Percentiles rank a stretch among this genome's conserved stretches.
Evolutionary conservation across 1,139 yeast genomes (phyloP).

Genomic region (Pichia sp.): DNA sequence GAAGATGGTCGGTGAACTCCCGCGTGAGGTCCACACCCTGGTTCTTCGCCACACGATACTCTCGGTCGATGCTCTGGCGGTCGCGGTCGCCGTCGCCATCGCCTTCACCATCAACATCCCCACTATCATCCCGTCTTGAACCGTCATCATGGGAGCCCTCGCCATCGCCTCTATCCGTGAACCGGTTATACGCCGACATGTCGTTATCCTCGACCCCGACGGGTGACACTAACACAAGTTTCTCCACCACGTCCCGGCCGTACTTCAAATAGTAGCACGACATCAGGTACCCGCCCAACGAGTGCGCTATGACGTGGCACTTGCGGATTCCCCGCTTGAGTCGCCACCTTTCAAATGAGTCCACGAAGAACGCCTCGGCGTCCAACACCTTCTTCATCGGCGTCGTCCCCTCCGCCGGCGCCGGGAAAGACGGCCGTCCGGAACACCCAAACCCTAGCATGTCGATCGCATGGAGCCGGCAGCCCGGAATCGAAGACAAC

Average conservation of each 20-base stretch:
- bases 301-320: slow-evolving; percentile 80
- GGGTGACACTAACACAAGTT: slow-evolving; percentile 75
- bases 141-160: not conserved
- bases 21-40: slow-evolving; percentile 26
- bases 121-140: not conserved
- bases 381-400: slow-evolving; percentile 35
- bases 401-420: slow-evolving; percentile 20
- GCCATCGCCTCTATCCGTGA: slow-evolving; percentile 39
- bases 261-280: slow-evolving; percentile 73
- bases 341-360: slow-evolving; percentile 81
- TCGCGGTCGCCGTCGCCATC: slow-evolving; percentile 19
- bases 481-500: slow-evolving; percentile 42
- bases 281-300: slow-evolving; percentile 86
- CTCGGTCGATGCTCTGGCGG: slow-evolving; percentile 15
- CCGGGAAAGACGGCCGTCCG: slow-evolving; percentile 54
- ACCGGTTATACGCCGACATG: slow-evolving; percentile 37
- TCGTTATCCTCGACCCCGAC: slow-evolving; percentile 71
- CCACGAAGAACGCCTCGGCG: slow-evolving; percentile 72
- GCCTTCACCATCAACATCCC: slow-evolving; percentile 31
- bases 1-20: slow-evolving; percentile 24
- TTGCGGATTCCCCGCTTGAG: slow-evolving; percentile 46
- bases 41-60: slow-evolving; percentile 17
- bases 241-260: slow-evolving; percentile 62
- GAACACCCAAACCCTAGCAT: slow-evolving; percentile 82
- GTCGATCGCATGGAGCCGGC: slow-evolving; percentile 68